Conservation (phyloP, 2,329 filamentous ascomycete genomes). For the Stemphylium beticola region DNA sequence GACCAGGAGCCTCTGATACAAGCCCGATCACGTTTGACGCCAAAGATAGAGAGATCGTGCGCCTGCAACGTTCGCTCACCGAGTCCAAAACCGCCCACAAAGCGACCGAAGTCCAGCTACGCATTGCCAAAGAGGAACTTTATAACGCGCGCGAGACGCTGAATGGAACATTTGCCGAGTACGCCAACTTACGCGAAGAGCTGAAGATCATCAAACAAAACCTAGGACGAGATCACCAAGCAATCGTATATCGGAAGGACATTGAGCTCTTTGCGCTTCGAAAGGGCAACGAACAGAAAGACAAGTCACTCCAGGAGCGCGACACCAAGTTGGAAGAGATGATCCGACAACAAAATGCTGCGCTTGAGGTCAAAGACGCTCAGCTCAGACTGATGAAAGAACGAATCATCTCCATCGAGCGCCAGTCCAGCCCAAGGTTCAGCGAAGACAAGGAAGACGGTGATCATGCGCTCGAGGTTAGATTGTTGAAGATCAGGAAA, state of each 20-base stretch:
- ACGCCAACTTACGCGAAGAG: slow-evolving; percentile 37
- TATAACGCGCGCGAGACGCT: slow-evolving; percentile 37
- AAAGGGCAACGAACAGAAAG: slow-evolving; percentile 45
- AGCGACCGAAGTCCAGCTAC: slow-evolving; percentile 36
- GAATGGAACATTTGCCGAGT: slow-evolving; percentile 39
- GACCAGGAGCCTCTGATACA: slow-evolving; percentile 11
- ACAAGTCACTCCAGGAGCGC: slow-evolving; percentile 39
- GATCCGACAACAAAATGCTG: slow-evolving; percentile 32
- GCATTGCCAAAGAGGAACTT: slow-evolving; percentile 32
- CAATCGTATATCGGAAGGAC: slow-evolving; percentile 44
- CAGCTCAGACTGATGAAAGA: slow-evolving; percentile 40
- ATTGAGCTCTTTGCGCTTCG: slow-evolving; percentile 47
- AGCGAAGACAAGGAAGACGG: slow-evolving; percentile 22
- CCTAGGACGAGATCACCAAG: slow-evolving; percentile 41
- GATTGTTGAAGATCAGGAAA: slow-evolving; percentile 38
- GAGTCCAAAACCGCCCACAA: slow-evolving; percentile 36
- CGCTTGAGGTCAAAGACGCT: slow-evolving; percentile 39
- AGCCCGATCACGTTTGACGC: slow-evolving; percentile 15
- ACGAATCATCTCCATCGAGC: slow-evolving; percentile 34
- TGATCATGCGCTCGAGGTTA: slow-evolving; percentile 42
- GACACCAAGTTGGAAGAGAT: slow-evolving; percentile 37
- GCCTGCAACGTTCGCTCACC: slow-evolving; percentile 34
- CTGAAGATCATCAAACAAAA: slow-evolving; percentile 40
- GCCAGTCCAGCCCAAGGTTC: slow-evolving; percentile 23
- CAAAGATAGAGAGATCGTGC: slow-evolving; percentile 38